Evolutionary conservation across 345 rosid species (phyloP), one percentile per base, ranked within the genome.

Genomic region (Hibiscus syriacus): DNA sequence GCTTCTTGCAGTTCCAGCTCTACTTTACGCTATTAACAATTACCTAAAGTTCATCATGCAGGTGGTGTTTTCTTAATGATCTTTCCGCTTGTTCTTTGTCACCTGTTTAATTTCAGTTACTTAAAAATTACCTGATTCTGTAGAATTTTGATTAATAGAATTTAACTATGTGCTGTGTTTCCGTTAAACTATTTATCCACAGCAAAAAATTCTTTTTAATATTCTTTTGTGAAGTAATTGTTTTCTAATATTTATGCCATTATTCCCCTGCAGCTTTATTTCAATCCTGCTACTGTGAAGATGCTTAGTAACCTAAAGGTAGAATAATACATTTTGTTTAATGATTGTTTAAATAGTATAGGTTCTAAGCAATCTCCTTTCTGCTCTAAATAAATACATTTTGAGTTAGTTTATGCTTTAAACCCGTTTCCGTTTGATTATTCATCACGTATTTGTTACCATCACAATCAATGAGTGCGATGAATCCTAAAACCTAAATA

Each of bases 11-110:
- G 86, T 84, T 78, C 92, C 92, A 16, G 89, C 92, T 22, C 46
- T 84, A 66, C 83, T 87, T 4, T 87, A 87, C 70, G 92, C 92
- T 27, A 71, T 87, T 74, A 87, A 84, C 76, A 87, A 87, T 67
- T 87, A 87, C 71, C 76, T 87, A 68, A 87, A 87, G 82, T 87
- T 87, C 73, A 76, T 67, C 57, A 87, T 87, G 92, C 92, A 87
- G 92, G 92, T 84, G 76, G 27, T 13, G 2, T 53, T 62, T 48
- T 70, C 72, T 59, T 62, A 30, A 10, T 19, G 27, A 41, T 39
- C 17, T 12, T 17, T 4, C 14, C 34, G 55, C 19, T 55, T 16
- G 14, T 26, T 32, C 50, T 17, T 5, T n/a, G 14, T 43, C 34
- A 46, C 14, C 55, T 63, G 12, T 16, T 8, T 20, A 52, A 9